phyloP scores from a whole-genome alignment of 805 yeast genomes.

The Zygoascus biomembranicola region DNA sequence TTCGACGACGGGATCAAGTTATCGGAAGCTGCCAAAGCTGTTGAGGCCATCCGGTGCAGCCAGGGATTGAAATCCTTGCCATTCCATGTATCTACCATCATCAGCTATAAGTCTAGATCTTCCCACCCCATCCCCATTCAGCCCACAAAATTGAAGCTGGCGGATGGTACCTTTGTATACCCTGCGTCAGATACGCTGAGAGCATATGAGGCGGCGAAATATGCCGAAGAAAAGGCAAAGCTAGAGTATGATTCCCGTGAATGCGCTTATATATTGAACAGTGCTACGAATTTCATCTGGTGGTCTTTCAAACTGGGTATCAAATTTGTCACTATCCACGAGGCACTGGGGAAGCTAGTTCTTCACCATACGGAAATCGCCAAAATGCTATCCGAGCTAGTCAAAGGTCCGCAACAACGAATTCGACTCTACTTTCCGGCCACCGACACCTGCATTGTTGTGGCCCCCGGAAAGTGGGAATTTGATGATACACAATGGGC shows the following conservation, averaged over 20 bases:
- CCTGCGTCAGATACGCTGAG: constrained; percentile 1
- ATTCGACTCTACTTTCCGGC: neutral
- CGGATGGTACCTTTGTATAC: constrained; percentile 1
- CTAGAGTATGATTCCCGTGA: neutral
- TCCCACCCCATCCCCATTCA: constrained; percentile 4
- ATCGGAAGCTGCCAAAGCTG: neutral
- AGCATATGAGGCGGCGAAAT: neutral
- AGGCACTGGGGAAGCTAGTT: constrained; percentile 3
- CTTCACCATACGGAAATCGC: constrained; percentile 1
- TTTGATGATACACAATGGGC: neutral
- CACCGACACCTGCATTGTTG: neutral
- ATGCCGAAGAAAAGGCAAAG: neutral
- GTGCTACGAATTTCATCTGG: constrained; percentile 6
- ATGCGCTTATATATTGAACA: neutral
- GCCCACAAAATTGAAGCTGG: neutral
- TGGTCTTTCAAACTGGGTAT: constrained; percentile 2
- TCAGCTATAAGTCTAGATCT: constrained; percentile 1
- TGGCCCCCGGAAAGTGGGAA: neutral
- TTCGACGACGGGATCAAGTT: neutral
- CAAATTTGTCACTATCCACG: constrained; percentile 4
- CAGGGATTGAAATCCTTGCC: neutral
- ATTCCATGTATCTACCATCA: constrained; percentile 1
- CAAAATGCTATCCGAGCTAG: neutral
- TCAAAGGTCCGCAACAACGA: neutral
- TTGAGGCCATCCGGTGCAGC: neutral